phyloP scores from a whole-genome alignment of 345 rosid genomes.

The Linum trigynum region DNA sequence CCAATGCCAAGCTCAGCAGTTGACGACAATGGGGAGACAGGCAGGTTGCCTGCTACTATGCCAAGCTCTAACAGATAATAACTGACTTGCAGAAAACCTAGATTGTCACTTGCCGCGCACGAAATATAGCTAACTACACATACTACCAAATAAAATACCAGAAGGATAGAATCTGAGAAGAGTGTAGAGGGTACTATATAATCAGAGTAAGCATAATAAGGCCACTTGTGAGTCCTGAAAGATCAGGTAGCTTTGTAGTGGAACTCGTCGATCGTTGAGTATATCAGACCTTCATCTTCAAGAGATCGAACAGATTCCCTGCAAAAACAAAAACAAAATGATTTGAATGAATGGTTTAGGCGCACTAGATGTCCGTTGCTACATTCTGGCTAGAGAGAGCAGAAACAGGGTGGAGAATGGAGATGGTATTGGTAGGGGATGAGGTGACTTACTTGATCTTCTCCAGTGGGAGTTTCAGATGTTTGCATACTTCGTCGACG shows the following conservation, averaged over 20 bases:
- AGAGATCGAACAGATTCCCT: slow-evolving; percentile 67
- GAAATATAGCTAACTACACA: too few species aligned
- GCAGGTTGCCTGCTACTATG: too few species aligned
- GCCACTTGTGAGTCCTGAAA: too few species aligned
- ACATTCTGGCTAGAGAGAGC: background rate
- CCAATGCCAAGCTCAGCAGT: too few species aligned
- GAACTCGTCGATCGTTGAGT: slow-evolving; percentile 89
- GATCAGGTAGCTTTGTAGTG: slow-evolving; percentile 74
- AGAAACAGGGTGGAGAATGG: background rate
- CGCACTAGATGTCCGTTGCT: background rate
- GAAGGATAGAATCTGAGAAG: too few species aligned
- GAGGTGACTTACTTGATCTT: slow-evolving; percentile 59
- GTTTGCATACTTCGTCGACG: slow-evolving; percentile 59
- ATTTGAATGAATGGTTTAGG: background rate
- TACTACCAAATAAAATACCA: too few species aligned
- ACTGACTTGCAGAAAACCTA: too few species aligned
- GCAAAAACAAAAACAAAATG: background rate
- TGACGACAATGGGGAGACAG: too few species aligned
- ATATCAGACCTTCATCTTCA: slow-evolving; percentile 83
- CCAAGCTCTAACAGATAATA: too few species aligned
- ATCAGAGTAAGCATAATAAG: too few species aligned
- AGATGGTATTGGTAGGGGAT: background rate
- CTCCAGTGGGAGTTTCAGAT: slow-evolving; percentile 61
- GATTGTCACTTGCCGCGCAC: too few species aligned
- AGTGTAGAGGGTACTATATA: too few species aligned